A percentile compares a stretch with the other conserved stretches of the same genome.
Evolutionary conservation across 768 basidiomycete species (phyloP).

Genomic region (Pholiota molesta): DNA sequence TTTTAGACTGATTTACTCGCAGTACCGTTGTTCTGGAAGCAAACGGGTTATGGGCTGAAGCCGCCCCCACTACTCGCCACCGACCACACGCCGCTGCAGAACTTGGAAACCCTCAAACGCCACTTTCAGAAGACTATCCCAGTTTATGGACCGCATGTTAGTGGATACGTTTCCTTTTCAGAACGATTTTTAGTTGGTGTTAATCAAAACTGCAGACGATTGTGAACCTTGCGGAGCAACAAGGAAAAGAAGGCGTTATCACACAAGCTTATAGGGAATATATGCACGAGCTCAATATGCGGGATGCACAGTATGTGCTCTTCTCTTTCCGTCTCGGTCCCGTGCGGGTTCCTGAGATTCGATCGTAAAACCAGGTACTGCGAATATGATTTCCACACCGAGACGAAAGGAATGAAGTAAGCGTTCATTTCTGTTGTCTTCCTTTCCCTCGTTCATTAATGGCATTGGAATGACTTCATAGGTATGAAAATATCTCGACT

Average conservation of each 20-base stretch:
- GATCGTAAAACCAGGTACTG: conserved; percentile 51
- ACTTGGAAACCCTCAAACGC: conserved; percentile 66
- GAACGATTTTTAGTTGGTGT: not conserved
- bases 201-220: conserved; percentile 53
- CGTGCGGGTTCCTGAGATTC: not conserved
- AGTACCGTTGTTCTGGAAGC: conserved; percentile 96
- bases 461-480: conserved; percentile 26
- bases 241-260: conserved; percentile 84
- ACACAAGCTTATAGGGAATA: conserved; percentile 79
- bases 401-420: conserved; percentile 95
- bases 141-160: conserved; percentile 80
- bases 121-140: conserved; percentile 73
- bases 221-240: conserved; percentile 89
- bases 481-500: conserved; percentile 90
- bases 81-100: conserved; percentile 74
- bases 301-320: conserved; percentile 53
- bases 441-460: not conserved
- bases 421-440: conserved; percentile 22
- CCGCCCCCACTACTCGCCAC: conserved; percentile 80
- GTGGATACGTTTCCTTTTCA: conserved; percentile 9
- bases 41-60: conserved; percentile 84
- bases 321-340: conserved; percentile 3
- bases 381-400: conserved; percentile 92
- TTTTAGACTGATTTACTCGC: conserved; percentile 16
- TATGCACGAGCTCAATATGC: conserved; percentile 55